phyloP scores from a whole-genome alignment of 345 rosid species.

The Microthlaspi erraticum region DNA sequence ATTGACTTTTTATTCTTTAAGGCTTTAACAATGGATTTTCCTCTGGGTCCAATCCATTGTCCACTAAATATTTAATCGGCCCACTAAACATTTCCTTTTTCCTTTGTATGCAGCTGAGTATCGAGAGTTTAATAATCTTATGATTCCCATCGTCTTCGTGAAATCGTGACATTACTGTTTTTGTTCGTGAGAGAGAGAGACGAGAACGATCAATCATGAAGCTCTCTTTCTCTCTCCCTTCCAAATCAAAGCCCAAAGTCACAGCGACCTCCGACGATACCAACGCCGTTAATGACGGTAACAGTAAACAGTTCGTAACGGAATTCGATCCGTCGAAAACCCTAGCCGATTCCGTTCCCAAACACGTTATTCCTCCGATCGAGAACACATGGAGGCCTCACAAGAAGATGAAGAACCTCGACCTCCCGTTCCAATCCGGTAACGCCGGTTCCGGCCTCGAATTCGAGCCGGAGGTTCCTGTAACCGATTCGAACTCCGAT shows the following conservation, averaged over 20 bases:
- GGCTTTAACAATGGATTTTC: too few species aligned
- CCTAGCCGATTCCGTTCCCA: conserved; percentile 41
- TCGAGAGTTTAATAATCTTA: conserved; percentile 2
- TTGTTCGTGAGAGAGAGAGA: conserved; percentile 24
- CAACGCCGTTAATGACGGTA: conserved; percentile 38
- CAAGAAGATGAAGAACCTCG: conserved; percentile 73
- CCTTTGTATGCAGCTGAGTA: not conserved
- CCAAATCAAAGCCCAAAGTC: conserved; percentile 51
- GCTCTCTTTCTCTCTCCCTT: conserved; percentile 62
- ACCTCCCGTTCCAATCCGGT: conserved; percentile 49
- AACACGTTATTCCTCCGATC: conserved; percentile 60
- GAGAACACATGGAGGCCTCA: conserved; percentile 59
- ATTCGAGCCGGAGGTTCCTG: conserved; percentile 55
- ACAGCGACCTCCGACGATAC: conserved; percentile 17
- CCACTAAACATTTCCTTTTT: too few species aligned
- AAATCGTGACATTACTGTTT: not conserved
- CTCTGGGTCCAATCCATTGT: too few species aligned
- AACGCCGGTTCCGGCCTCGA: conserved; percentile 49
- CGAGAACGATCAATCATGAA: conserved; percentile 50
- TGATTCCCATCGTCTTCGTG: conserved; percentile 14
- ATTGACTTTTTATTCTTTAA: too few species aligned
- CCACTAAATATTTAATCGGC: not conserved
- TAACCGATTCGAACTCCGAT: conserved; percentile 29
- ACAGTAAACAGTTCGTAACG: conserved; percentile 53
- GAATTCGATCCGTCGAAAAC: conserved; percentile 64